Evolutionary conservation across 2,329 filamentous ascomycete species (phyloP).

Genomic region (Botryotinia calthae): DNA sequence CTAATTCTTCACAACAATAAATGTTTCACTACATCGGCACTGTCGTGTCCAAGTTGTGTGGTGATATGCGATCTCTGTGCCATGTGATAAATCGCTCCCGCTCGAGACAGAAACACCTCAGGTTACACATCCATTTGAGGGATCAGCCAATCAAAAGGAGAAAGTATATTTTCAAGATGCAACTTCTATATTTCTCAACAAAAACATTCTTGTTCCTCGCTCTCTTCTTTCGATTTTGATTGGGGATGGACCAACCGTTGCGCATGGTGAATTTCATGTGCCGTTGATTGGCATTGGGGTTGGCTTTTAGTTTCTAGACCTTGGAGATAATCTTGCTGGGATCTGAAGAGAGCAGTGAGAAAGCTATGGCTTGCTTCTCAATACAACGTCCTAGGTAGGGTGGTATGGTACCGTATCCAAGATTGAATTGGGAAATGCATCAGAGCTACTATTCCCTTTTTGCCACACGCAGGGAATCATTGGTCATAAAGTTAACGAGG

Average conservation of each 20-base stretch:
- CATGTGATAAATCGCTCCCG: conserved; percentile 22
- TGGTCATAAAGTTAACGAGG: neutral
- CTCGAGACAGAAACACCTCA: conserved; percentile 16
- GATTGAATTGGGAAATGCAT: neutral
- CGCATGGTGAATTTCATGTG: conserved; percentile 9
- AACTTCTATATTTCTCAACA: conserved; percentile 5
- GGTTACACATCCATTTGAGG: conserved; percentile 13
- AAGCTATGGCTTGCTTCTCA: neutral
- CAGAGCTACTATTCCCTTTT: neutral
- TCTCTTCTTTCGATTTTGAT: neutral
- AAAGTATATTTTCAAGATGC: neutral
- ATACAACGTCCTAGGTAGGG: conserved; percentile 15
- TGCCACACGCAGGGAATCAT: neutral
- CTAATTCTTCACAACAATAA: neutral
- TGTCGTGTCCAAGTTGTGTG: conserved; percentile 15
- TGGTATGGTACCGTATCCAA: neutral
- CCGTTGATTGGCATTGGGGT: conserved; percentile 1
- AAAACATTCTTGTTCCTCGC: neutral
- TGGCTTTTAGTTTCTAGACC: neutral
- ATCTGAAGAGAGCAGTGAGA: neutral
- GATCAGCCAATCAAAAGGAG: neutral
- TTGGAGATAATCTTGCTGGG: neutral
- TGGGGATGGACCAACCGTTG: neutral
- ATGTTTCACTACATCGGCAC: conserved; percentile 21
- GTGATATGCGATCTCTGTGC: conserved; percentile 22